phyloP scores from a whole-genome alignment of 1,284 basidiomycete species.

The Apiotrichum laibachii region DNA sequence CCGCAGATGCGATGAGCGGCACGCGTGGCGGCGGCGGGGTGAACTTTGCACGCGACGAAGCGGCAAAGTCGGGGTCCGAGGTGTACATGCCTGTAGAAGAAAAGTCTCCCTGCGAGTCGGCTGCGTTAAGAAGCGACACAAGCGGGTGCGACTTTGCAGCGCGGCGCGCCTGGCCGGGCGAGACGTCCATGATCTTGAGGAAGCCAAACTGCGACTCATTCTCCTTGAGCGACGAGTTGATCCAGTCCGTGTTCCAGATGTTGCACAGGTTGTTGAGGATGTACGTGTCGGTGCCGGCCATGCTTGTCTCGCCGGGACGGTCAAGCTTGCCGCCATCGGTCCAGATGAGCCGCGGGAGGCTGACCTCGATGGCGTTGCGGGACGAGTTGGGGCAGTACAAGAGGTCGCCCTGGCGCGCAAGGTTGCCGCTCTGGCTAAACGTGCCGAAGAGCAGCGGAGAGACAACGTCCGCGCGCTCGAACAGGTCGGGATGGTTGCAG shows the following conservation, averaged over 20 bases:
- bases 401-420: slow-evolving; percentile 81
- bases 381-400: slow-evolving; percentile 74
- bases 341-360: slow-evolving; percentile 74
- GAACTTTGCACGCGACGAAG: slow-evolving; percentile 43
- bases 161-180: slow-evolving; percentile 62
- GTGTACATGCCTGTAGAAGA: slow-evolving; percentile 44
- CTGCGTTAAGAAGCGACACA: slow-evolving; percentile 24
- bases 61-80: slow-evolving; percentile 60
- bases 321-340: slow-evolving; percentile 72
- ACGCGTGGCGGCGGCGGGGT: slow-evolving; percentile 49
- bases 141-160: slow-evolving; percentile 53
- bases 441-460: slow-evolving; percentile 86
- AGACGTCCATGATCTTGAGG: slow-evolving; percentile 64
- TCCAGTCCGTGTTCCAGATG: slow-evolving; percentile 85
- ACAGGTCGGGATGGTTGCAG: slow-evolving; percentile 98
- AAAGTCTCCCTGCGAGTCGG: slow-evolving; percentile 16
- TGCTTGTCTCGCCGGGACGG: slow-evolving; percentile 62
- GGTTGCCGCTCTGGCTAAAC: slow-evolving; percentile 76
- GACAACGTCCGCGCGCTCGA: slow-evolving; percentile 93
- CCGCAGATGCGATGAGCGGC: slow-evolving; percentile 25
- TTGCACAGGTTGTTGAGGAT: slow-evolving; percentile 73
- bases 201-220: slow-evolving; percentile 67
- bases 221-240: slow-evolving; percentile 67
- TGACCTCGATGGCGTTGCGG: slow-evolving; percentile 77
- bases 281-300: slow-evolving; percentile 61